Conservation (phyloP, 2,329 filamentous ascomycete species). For the Colletotrichum destructivum region DNA sequence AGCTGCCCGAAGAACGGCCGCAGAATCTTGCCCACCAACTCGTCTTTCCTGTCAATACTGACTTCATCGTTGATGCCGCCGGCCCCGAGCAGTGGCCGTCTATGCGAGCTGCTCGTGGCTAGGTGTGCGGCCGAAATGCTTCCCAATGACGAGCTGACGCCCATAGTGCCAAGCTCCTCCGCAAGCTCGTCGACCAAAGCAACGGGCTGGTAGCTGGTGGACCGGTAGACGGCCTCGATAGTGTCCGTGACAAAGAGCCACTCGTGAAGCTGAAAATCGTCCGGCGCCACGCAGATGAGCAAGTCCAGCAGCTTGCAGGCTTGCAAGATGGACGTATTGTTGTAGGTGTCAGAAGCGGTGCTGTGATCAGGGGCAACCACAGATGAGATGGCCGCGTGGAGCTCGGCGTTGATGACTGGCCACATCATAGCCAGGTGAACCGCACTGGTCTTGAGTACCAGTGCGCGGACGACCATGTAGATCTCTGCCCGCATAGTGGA, state of each 20-base stretch:
- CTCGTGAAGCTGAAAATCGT: constrained; percentile 98
- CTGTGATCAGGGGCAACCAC: constrained; percentile 78
- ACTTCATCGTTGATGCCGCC: constrained; percentile 71
- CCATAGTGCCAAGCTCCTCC: constrained; percentile 75
- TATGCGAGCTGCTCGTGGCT: constrained; percentile 54
- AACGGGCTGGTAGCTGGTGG: constrained; percentile 76
- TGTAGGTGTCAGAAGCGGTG: constrained; percentile 79
- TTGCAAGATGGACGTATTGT: constrained; percentile 83
- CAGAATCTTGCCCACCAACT: constrained; percentile 83
- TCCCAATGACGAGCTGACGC: constrained; percentile 51
- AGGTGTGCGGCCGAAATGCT: constrained; percentile 56
- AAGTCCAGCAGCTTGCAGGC: constrained; percentile 94
- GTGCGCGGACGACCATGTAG: constrained; percentile 87
- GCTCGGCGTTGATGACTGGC: constrained; percentile 90
- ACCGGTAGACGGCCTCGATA: constrained; percentile 93
- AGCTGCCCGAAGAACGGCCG: constrained; percentile 92
- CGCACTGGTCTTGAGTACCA: constrained; percentile 84
- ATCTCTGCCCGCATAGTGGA: constrained; percentile 90
- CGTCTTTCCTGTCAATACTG: constrained; percentile 72
- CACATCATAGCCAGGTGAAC: constrained; percentile 88
- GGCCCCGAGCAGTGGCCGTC: constrained; percentile 65
- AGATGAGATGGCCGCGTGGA: constrained; percentile 84
- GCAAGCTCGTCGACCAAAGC: constrained; percentile 89
- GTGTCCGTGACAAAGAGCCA: constrained; percentile 99
- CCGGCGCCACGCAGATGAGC: constrained; percentile 87